A percentile compares a stretch with the other conserved stretches of the same genome.
Conservation (phyloP, 2,329 filamentous ascomycete species). For the Elsinoe fawcettii region DNA sequence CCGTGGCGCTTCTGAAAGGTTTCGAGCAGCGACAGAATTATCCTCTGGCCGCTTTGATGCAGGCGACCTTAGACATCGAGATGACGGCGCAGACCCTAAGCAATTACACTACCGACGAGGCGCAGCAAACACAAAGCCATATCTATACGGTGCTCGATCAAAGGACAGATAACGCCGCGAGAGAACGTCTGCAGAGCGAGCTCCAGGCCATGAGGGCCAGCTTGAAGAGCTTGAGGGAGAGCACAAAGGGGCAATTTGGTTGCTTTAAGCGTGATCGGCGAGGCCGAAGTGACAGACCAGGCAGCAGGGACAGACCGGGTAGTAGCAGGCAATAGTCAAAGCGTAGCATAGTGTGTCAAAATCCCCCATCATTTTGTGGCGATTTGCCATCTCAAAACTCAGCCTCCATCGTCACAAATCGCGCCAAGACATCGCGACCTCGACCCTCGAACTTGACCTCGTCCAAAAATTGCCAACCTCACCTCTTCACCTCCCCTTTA, state of each 20-base stretch:
- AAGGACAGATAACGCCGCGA: slow-evolving; percentile 79
- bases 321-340: slow-evolving; percentile 5
- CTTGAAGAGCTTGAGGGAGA: slow-evolving; percentile 74
- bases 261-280: slow-evolving; percentile 26
- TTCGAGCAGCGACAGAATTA: slow-evolving; percentile 62
- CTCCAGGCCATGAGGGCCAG: slow-evolving; percentile 81
- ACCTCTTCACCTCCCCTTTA: neutral
- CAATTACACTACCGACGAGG: slow-evolving; percentile 78
- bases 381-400: neutral
- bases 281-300: slow-evolving; percentile 16
- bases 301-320: slow-evolving; percentile 10
- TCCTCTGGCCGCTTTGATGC: slow-evolving; percentile 76
- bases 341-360: slow-evolving; percentile 4
- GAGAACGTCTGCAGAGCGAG: slow-evolving; percentile 73
- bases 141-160: slow-evolving; percentile 88
- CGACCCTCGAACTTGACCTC: neutral
- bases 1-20: slow-evolving; percentile 68
- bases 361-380: neutral
- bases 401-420: neutral
- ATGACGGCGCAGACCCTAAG: slow-evolving; percentile 91
- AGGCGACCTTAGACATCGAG: slow-evolving; percentile 94
- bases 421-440: slow-evolving; percentile 8
- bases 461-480: neutral
- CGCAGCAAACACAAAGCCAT: slow-evolving; percentile 72
- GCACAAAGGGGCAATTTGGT: slow-evolving; percentile 70